Evolutionary conservation across 1,139 yeast genomes (phyloP).

Genomic region (Arxiozyma heterogenica): DNA sequence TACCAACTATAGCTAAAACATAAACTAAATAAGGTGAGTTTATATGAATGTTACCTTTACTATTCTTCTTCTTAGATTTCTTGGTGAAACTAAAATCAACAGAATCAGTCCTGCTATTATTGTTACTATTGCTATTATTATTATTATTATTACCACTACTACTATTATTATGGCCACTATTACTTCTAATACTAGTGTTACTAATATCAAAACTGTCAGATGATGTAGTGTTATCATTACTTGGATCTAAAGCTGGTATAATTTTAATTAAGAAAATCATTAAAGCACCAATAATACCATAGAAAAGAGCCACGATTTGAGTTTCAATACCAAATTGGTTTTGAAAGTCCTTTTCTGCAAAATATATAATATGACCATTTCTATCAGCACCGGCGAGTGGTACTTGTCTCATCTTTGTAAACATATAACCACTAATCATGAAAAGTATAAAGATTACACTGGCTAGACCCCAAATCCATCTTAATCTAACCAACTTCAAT

Average conservation of each 20-base stretch:
- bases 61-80: not conserved
- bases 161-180: not conserved
- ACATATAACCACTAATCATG: slow-evolving; percentile 89
- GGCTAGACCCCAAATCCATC: slow-evolving; percentile 57
- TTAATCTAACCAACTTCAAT: slow-evolving; percentile 31
- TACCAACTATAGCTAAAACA: slow-evolving; percentile 16
- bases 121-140: not conserved
- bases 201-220: too few species aligned
- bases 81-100: not conserved
- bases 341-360: slow-evolving; percentile 56
- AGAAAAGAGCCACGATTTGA: slow-evolving; percentile 59
- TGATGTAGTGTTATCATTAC: too few species aligned
- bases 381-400: slow-evolving; percentile 56
- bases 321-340: slow-evolving; percentile 75
- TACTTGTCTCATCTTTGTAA: slow-evolving; percentile 69
- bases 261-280: slow-evolving; percentile 43
- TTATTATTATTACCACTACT: not conserved
- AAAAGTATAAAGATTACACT: slow-evolving; percentile 53
- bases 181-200: too few species aligned
- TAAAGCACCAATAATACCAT: slow-evolving; percentile 47
- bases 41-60: not conserved
- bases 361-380: slow-evolving; percentile 52
- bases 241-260: slow-evolving; percentile 31
- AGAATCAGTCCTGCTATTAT: not conserved
- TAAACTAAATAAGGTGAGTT: not conserved